A percentile compares a stretch with the other conserved stretches of the same genome.
phyloP scores from a whole-genome alignment of 2,329 filamentous ascomycete species.

The Fusarium sp. region DNA sequence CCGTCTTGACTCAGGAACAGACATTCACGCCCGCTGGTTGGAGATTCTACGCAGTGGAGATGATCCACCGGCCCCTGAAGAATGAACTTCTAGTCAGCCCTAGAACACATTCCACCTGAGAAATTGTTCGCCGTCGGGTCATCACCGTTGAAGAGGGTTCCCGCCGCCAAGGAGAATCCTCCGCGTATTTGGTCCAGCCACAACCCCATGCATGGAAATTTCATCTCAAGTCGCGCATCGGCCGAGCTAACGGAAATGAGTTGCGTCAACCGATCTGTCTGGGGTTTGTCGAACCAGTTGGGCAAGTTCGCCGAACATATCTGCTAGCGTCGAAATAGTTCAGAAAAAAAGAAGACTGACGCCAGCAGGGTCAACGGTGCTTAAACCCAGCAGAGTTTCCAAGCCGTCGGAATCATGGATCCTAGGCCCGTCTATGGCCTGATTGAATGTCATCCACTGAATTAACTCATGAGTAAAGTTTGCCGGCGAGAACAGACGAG shows the following conservation, averaged over 20 bases:
- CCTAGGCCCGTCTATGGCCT: background rate
- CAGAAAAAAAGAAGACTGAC: no score
- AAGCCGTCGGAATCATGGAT: background rate
- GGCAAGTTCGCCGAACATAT: background rate
- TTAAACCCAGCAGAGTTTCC: background rate
- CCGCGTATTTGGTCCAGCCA: no score
- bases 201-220: background rate
- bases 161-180: background rate
- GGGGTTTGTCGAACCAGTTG: background rate
- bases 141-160: background rate
- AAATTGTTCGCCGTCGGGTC: background rate
- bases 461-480: background rate
- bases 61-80: conserved; percentile 6
- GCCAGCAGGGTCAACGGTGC: no score
- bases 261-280: background rate
- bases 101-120: background rate
- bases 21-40: background rate
- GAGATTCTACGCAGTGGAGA: background rate
- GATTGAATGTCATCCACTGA: background rate
- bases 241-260: background rate
- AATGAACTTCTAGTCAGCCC: conserved; percentile 2
- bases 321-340: background rate
- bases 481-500: no score
- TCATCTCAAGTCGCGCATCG: conserved; percentile 1
- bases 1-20: conserved; percentile 1